Evolutionary conservation across 805 yeast species (phyloP).

Genomic region (Middelhovenomyces tepae): DNA sequence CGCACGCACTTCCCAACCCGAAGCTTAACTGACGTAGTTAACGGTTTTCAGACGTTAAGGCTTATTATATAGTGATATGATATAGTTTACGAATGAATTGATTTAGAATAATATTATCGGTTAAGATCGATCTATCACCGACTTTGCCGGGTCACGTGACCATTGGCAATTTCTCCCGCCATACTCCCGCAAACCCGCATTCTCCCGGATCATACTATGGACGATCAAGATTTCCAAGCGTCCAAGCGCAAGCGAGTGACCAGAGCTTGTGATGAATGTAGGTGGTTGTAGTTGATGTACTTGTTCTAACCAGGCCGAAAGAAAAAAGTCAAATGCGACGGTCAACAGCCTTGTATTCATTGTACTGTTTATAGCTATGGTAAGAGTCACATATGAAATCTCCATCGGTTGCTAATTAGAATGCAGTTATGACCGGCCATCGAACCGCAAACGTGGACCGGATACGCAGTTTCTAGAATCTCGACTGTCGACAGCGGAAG

Average conservation of each 20-base stretch:
- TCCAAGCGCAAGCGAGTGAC: slow-evolving; percentile 55
- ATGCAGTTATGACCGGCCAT: slow-evolving; percentile 78
- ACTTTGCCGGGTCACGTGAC: no score
- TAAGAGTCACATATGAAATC: slow-evolving; percentile 5
- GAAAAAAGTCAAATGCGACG: slow-evolving; percentile 75
- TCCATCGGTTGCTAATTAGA: slow-evolving; percentile 18
- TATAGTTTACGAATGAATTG: no score
- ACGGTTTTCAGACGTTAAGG: no score
- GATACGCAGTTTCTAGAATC: slow-evolving; percentile 29
- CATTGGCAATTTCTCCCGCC: no score
- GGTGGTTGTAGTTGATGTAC: slow-evolving; percentile 6
- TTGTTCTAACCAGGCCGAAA: slow-evolving; percentile 35
- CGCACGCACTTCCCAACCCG: no score
- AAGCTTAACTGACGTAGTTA: no score
- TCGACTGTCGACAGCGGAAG: slow-evolving; percentile 28
- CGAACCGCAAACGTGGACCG: slow-evolving; percentile 39
- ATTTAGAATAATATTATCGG: no score
- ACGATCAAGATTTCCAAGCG: not conserved
- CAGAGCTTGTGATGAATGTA: slow-evolving; percentile 67
- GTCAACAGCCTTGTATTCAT: slow-evolving; percentile 67
- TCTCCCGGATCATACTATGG: no score
- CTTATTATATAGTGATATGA: no score
- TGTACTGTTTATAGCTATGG: slow-evolving; percentile 80
- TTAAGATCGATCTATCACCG: no score
- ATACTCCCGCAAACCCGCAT: no score